phyloP scores from a whole-genome alignment of 1,139 yeast genomes.

The Sugiyamaella japonica region DNA sequence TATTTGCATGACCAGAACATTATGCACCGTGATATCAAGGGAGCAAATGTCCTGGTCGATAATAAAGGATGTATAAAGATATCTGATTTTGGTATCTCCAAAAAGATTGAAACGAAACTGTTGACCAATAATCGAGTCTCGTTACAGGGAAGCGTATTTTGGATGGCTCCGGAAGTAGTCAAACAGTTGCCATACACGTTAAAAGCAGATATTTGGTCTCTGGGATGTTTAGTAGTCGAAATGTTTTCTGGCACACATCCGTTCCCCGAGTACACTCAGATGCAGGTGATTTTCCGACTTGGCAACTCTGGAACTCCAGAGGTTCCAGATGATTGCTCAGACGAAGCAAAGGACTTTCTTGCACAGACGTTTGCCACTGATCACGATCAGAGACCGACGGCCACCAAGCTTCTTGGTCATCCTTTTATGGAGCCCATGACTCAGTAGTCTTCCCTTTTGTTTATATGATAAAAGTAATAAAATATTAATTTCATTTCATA shows the following conservation, averaged over 20 bases:
- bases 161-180: conserved; percentile 99
- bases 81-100: conserved; percentile 92
- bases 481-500: neutral
- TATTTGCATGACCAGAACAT: conserved; percentile 81
- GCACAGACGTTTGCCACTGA: conserved; percentile 71
- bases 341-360: conserved; percentile 67
- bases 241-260: conserved; percentile 97
- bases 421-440: conserved; percentile 38
- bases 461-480: neutral
- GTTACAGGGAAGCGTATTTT: conserved; percentile 88
- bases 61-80: conserved; percentile 89
- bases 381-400: conserved; percentile 69
- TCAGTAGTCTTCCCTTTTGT: too few species aligned
- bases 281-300: conserved; percentile 93
- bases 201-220: conserved; percentile 94
- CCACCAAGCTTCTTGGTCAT: conserved; percentile 66
- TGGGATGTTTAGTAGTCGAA: conserved; percentile 87
- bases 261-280: conserved; percentile 87
- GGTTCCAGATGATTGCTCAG: conserved; percentile 74
- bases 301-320: conserved; percentile 79
- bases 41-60: conserved; percentile 88
- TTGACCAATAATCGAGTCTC: conserved; percentile 66
- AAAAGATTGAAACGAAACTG: conserved; percentile 54
- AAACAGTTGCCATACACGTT: conserved; percentile 86
- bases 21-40: conserved; percentile 89